Conservation (phyloP, 306 rosid genomes). For the Acacia melanoxylon region DNA sequence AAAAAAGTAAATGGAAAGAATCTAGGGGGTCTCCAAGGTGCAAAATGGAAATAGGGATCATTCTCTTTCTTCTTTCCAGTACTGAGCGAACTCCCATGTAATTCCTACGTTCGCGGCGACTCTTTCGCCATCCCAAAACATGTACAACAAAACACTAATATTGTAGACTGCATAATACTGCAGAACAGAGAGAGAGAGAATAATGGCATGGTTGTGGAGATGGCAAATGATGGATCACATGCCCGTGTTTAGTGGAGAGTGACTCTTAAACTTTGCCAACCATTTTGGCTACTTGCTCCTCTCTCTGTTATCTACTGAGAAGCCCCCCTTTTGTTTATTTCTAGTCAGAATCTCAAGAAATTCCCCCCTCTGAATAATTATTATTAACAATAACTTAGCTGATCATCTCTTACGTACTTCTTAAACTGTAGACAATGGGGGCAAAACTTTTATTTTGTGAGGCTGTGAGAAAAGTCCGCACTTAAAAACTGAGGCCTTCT, state of each 20-base stretch:
- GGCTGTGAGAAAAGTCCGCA: not conserved
- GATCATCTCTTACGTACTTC: not conserved
- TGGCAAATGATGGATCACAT: conserved; percentile 50
- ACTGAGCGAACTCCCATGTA: conserved; percentile 37
- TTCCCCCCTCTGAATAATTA: conserved; percentile 2
- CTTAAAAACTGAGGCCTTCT: no score
- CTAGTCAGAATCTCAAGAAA: conserved; percentile 57
- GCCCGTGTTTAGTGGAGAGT: conserved; percentile 64
- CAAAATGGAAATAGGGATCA: conserved; percentile 29
- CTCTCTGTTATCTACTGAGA: conserved; percentile 8
- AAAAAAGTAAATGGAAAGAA: conserved; percentile 26
- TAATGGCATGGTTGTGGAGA: conserved; percentile 45
- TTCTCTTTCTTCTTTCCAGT: not conserved
- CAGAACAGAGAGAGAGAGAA: not conserved
- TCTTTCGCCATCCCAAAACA: conserved; percentile 45
- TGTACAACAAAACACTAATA: not conserved
- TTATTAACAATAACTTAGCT: not conserved
- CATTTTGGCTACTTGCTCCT: conserved; percentile 40
- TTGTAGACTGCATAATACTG: not conserved
- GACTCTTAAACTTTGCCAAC: conserved; percentile 8
- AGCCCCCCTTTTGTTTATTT: conserved; percentile 29
- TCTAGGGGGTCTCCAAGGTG: conserved; percentile 30
- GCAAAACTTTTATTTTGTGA: not conserved
- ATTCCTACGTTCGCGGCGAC: conserved; percentile 60
- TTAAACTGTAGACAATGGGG: conserved; percentile 16